phyloP scores from a whole-genome alignment of 306 rosid genomes.

The Vicia villosa region DNA sequence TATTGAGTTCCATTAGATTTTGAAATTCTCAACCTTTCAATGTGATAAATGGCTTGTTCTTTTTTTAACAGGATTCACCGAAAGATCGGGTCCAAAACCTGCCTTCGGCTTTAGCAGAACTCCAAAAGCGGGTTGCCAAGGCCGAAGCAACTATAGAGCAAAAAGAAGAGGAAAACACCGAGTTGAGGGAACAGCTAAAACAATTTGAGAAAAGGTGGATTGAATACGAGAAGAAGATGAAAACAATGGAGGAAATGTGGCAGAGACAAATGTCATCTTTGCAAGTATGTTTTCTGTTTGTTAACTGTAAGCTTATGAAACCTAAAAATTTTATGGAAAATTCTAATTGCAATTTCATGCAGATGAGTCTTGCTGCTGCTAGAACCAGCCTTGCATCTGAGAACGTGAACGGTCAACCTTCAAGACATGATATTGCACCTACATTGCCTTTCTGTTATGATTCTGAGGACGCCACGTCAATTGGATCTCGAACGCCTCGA shows the following conservation, averaged over 20 bases:
- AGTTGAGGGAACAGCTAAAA: conserved; percentile 71
- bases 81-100: conserved; percentile 47
- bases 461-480: conserved; percentile 70
- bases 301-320: background rate
- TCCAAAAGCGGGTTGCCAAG: conserved; percentile 67
- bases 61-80: conserved; percentile 45
- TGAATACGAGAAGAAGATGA: conserved; percentile 92
- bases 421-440: conserved; percentile 46
- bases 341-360: conserved; percentile 48
- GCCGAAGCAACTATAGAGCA: conserved; percentile 80
- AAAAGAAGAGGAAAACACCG: conserved; percentile 85
- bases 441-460: conserved; percentile 54
- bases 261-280: conserved; percentile 92
- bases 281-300: conserved; percentile 68
- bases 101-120: conserved; percentile 63
- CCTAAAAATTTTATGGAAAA: conserved; percentile 13
- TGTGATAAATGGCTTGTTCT: conserved; percentile 20
- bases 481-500: conserved; percentile 82
- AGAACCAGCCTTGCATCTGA: conserved; percentile 76
- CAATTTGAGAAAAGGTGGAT: conserved; percentile 80
- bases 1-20: background rate
- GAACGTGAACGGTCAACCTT: conserved; percentile 47
- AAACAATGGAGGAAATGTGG: conserved; percentile 93
- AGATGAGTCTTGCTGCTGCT: conserved; percentile 90
- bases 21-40: conserved; percentile 8